Conservation (phyloP, 768 basidiomycete genomes). For the Floccularia luteovirens region DNA sequence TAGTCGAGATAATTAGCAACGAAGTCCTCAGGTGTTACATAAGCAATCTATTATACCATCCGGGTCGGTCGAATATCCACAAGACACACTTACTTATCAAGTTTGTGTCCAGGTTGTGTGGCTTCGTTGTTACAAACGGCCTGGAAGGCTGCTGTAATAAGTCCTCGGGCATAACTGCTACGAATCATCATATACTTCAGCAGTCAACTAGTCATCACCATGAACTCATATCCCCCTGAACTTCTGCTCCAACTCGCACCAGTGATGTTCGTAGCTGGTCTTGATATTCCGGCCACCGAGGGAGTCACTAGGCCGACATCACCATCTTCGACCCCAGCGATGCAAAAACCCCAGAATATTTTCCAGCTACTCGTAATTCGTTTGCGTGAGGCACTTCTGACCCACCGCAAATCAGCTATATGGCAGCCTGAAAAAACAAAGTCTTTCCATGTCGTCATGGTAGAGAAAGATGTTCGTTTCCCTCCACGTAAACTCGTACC, state of each 20-base stretch:
- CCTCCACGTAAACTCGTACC: constrained; percentile 78
- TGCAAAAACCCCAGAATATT: constrained; percentile 39
- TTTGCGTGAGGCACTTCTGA: constrained; percentile 61
- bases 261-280: constrained; percentile 91
- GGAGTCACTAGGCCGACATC: constrained; percentile 12
- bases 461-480: constrained; percentile 79
- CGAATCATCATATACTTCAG: too few relatives aligned
- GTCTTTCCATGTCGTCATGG: constrained; percentile 76
- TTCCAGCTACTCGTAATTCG: constrained; percentile 53
- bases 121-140: too few relatives aligned
- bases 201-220: too few relatives aligned
- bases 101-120: too few relatives aligned
- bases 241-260: constrained; percentile 84
- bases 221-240: constrained; percentile 94
- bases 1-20: too few relatives aligned
- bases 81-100: too few relatives aligned
- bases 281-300: constrained; percentile 33
- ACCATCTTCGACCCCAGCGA: constrained; percentile 11
- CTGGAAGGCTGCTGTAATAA: too few relatives aligned
- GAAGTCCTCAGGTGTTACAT: too few relatives aligned
- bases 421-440: constrained; percentile 70
- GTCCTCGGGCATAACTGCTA: too few relatives aligned
- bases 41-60: too few relatives aligned
- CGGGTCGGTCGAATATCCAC: too few relatives aligned
- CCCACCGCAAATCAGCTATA: constrained; percentile 55